Evolutionary conservation across 768 basidiomycete species (phyloP).

Genomic region (Pseudohyphozyma bogoriensis): DNA sequence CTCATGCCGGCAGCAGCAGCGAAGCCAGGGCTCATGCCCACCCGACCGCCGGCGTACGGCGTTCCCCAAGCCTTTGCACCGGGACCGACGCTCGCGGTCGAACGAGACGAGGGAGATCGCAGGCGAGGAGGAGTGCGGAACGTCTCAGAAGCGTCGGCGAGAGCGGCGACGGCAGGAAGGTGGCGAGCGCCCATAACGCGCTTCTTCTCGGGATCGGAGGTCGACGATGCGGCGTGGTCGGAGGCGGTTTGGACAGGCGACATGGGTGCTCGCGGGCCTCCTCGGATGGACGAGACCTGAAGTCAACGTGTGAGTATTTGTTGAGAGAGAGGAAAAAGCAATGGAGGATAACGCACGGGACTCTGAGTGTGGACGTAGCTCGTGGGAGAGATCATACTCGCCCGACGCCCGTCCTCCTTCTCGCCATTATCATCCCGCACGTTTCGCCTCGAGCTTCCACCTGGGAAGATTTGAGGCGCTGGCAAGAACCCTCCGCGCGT

Average conservation of each 20-base stretch:
- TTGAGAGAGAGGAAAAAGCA: background rate
- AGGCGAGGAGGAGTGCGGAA: background rate
- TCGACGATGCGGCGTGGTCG: background rate
- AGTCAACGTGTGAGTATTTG: background rate
- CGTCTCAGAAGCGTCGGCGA: conserved; percentile 11
- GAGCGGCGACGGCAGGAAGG: conserved; percentile 24
- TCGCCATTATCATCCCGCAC: conserved; percentile 17
- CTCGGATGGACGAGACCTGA: conserved; percentile 26
- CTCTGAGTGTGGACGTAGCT: conserved; percentile 23
- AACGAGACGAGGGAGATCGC: background rate
- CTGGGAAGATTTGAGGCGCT: conserved; percentile 10
- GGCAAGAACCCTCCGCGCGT: conserved; percentile 16
- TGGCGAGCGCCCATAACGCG: background rate
- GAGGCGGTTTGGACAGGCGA: conserved; percentile 16
- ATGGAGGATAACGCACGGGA: conserved; percentile 11
- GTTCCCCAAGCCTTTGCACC: background rate
- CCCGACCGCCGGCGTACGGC: background rate
- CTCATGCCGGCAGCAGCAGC: background rate
- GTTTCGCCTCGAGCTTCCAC: background rate
- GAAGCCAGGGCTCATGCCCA: no score
- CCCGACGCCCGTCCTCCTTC: conserved; percentile 2
- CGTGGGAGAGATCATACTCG: conserved; percentile 15
- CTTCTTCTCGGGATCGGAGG: conserved; percentile 17
- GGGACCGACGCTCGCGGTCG: background rate
- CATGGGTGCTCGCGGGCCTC: conserved; percentile 21